phyloP scores from a whole-genome alignment of 345 rosid species.

The Noccaea bulbosa region DNA sequence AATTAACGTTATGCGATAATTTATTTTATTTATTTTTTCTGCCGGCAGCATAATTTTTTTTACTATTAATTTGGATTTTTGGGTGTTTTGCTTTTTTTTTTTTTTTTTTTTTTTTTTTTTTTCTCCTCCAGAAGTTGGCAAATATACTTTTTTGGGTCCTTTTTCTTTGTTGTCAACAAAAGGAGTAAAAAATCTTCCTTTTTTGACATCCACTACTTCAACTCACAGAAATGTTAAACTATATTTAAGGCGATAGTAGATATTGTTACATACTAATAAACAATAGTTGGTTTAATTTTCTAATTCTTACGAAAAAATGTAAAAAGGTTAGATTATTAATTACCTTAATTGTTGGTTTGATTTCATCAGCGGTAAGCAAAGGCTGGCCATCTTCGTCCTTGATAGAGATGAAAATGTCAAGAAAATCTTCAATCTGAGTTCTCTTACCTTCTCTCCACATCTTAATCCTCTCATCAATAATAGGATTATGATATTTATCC shows the following conservation, averaged over 20 bases:
- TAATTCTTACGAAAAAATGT: not conserved
- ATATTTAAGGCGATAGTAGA: not conserved
- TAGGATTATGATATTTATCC: conserved; percentile 45
- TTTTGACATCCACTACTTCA: not conserved
- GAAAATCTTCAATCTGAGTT: conserved; percentile 49
- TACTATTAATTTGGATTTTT: not conserved
- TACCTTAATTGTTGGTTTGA: conserved; percentile 53
- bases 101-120: too few species aligned
- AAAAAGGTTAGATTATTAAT: not conserved
- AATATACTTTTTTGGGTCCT: too few species aligned
- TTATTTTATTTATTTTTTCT: not conserved
- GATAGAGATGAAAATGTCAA: conserved; percentile 50
- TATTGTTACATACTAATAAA: not conserved
- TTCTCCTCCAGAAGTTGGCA: too few species aligned
- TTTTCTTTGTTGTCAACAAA: too few species aligned
- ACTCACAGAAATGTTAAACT: conserved; percentile 2
- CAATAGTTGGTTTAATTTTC: not conserved
- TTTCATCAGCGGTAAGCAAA: conserved; percentile 48
- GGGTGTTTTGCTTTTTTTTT: not conserved
- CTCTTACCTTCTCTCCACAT: conserved; percentile 42
- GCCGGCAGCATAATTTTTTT: too few species aligned
- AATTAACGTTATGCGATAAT: not conserved
- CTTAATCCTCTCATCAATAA: conserved; percentile 42
- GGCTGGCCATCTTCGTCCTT: conserved; percentile 45
- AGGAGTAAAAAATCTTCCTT: too few species aligned